Base-by-base conservation (phyloP, 129 eudicot genomes). In the Chrysanthemum lavandulifolium region DNA sequence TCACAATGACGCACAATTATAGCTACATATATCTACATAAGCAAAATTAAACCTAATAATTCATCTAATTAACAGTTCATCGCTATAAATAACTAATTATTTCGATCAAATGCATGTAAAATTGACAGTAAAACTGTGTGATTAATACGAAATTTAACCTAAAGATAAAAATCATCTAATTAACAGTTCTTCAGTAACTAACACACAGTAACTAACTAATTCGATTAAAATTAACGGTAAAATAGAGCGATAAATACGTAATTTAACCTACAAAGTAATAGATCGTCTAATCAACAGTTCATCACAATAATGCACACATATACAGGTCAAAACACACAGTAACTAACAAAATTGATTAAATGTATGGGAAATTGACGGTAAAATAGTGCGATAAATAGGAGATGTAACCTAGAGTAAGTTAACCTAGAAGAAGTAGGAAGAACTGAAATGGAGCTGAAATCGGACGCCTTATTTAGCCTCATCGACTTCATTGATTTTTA, bases 351-450 rank as follows among this genome's bases (percentile, higher is more conserved):
- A 40, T 6, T 7, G 45, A 40, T 36, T 36, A 36, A 36, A 36
- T 36, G 43, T 36, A 36, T 5, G 8, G 0, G 5, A 36, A 36
- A 36, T 4, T 36, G 8, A 40, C 45, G 45, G 45, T 40, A 40
- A 40, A 40, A 40, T 6, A 6, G 10, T 40, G 67, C 50, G 55
- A 9, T 63, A 71, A 10, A 11, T 4, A 58, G 18, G 76, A 72
- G 63, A 61, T 10, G n/a, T 54, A 67, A 87, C 92, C 92, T 84
- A 60, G 80, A 50, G 1, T 79, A 36, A 36, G 45, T 36, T 54
- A 67, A 87, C 92, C 92, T 84, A 60, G 80, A 50, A 1, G 77
- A 84, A 77, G 85, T 87, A 76, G 92, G 92, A 74, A 87, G 89
- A 71, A 87, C 92, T 8, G 92, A 87, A 72, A 84, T 79, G 14